A percentile compares a stretch with the other conserved stretches of the same genome.
phyloP scores from a whole-genome alignment of 768 basidiomycete species.

The Suillus luteus region DNA sequence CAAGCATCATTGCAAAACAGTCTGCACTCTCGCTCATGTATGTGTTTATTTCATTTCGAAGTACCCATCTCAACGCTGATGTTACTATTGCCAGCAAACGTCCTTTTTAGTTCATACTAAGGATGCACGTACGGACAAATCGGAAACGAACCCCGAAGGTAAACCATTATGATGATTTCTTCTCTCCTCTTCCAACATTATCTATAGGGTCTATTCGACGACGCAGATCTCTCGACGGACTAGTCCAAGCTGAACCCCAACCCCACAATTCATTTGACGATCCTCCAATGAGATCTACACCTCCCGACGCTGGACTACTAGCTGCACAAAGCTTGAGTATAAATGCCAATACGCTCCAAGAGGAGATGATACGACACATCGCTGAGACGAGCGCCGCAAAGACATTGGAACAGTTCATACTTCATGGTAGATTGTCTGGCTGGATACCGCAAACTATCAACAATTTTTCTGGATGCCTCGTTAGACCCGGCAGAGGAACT shows the following conservation, averaged over 20 bases:
- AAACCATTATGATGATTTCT: background rate
- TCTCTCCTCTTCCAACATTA: background rate
- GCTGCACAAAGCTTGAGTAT: background rate
- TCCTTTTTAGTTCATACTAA: background rate
- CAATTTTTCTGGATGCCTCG: background rate
- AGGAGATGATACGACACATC: background rate
- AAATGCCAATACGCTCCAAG: background rate
- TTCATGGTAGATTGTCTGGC: background rate
- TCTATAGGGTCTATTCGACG: background rate
- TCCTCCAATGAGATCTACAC: background rate
- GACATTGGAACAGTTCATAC: background rate
- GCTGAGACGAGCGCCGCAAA: background rate
- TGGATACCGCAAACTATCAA: background rate
- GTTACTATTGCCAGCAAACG: background rate
- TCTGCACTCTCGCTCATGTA: background rate
- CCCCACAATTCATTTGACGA: background rate
- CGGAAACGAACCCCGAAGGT: background rate
- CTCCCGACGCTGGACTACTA: background rate
- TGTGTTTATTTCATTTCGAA: background rate
- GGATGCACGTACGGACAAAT: background rate
- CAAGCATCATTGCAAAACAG: fast-evolving
- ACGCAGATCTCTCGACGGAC: background rate
- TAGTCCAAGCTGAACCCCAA: background rate
- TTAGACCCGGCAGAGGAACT: background rate
- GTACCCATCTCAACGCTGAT: background rate